Evolutionary conservation across 306 rosid genomes (phyloP).

Genomic region (Vigna unguiculata): DNA sequence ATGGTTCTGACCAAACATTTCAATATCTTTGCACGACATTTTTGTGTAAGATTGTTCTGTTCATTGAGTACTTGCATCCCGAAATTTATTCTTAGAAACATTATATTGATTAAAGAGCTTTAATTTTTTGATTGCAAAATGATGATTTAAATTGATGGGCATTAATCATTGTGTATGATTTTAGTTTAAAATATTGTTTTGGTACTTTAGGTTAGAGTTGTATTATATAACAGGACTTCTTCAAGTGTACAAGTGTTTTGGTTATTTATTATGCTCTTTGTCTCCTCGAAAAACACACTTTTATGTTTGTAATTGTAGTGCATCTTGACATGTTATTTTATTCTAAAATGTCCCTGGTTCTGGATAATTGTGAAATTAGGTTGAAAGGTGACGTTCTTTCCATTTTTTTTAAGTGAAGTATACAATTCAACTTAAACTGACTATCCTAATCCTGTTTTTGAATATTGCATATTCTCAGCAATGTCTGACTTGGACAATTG

Average conservation of each 20-base stretch:
- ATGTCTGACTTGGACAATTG: constrained; percentile 16
- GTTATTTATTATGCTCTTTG: constrained; percentile 6
- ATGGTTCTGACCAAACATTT: too few species aligned
- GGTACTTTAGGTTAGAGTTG: constrained; percentile 5
- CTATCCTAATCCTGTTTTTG: not conserved
- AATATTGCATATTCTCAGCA: constrained; percentile 12
- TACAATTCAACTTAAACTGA: constrained; percentile 30
- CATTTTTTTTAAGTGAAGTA: not conserved
- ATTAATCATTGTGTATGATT: not conserved
- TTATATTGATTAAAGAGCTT: not conserved
- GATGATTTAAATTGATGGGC: not conserved
- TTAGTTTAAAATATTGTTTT: constrained; percentile 23
- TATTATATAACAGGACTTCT: not conserved
- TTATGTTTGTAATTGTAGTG: not conserved
- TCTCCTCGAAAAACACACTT: constrained; percentile 10
- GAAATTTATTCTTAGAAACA: not conserved
- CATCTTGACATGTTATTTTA: constrained; percentile 2
- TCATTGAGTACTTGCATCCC: too few species aligned
- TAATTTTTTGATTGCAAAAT: not conserved
- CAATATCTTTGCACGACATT: too few species aligned
- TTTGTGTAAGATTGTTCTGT: too few species aligned
- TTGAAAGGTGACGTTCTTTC: not conserved
- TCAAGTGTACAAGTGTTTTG: constrained; percentile 1
- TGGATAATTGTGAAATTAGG: not conserved
- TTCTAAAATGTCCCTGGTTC: not conserved